phyloP scores from a whole-genome alignment of 2,329 filamentous ascomycete species.

The Colletotrichum lini region DNA sequence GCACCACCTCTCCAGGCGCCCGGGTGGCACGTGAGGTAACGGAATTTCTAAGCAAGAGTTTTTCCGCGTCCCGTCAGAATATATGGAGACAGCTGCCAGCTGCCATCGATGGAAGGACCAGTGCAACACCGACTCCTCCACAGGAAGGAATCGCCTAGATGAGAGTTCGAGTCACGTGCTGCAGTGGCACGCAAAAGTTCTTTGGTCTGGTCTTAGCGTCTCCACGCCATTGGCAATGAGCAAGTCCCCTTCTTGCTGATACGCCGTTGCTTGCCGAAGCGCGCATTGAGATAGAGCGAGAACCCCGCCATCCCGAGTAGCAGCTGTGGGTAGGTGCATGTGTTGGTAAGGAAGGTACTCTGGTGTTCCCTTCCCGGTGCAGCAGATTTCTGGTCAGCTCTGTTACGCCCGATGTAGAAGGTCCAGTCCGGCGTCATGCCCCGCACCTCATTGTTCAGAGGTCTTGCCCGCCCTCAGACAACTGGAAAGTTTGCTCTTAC shows the following conservation, averaged over 20 bases:
- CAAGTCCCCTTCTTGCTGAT: conserved; percentile 29
- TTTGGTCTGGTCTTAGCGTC: conserved; percentile 29
- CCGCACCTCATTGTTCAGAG: conserved; percentile 58
- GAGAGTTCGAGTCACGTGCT: conserved; percentile 23
- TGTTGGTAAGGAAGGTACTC: conserved; percentile 16
- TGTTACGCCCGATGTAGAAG: conserved; percentile 42
- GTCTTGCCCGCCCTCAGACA: conserved; percentile 38
- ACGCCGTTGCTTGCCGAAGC: conserved; percentile 40
- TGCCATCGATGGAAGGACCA: background rate
- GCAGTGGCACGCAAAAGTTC: conserved; percentile 30
- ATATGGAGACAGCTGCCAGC: background rate
- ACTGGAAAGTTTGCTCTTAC: conserved; percentile 34
- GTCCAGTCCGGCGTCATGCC: conserved; percentile 55
- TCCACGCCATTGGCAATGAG: conserved; percentile 28
- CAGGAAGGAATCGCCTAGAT: too few relatives aligned
- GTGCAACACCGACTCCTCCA: too few relatives aligned
- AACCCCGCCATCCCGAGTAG: conserved; percentile 38
- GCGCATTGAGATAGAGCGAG: conserved; percentile 25
- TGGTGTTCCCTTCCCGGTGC: conserved; percentile 11
- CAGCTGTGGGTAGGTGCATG: conserved; percentile 38
- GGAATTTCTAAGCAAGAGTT: conserved; percentile 14
- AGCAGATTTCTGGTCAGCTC: conserved; percentile 42
- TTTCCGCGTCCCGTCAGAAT: background rate
- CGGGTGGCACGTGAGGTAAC: conserved; percentile 13
- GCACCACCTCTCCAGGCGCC: background rate